Conservation (phyloP, 345 rosid genomes). For the Lepidium sativum region DNA sequence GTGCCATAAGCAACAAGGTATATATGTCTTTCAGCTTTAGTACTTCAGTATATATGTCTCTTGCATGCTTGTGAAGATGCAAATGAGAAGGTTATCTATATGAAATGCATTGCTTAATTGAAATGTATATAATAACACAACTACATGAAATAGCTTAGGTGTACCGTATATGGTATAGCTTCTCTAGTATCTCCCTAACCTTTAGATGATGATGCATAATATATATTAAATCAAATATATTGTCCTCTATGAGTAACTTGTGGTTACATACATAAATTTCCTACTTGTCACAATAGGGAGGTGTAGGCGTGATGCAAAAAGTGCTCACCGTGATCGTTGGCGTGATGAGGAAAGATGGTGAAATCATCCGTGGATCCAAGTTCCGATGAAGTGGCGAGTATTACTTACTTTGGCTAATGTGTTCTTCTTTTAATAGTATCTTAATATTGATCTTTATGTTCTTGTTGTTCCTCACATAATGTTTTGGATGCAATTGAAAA, state of each 20-base stretch:
- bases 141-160: background rate
- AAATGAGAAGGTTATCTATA: background rate
- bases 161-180: background rate
- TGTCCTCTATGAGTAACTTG: background rate
- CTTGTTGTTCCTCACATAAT: conserved; percentile 31
- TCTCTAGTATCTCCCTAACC: background rate
- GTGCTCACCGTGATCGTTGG: no score
- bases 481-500: conserved; percentile 73
- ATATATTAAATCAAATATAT: background rate
- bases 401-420: background rate
- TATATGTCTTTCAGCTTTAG: background rate
- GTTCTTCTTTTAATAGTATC: conserved; percentile 8
- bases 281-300: conserved; percentile 44
- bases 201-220: background rate
- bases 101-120: background rate
- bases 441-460: conserved; percentile 5
- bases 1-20: conserved; percentile 98
- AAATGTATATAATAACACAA: background rate
- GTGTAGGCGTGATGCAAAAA: no score
- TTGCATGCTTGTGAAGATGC: background rate
- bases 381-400: conserved; percentile 71
- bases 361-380: no score
- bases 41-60: background rate
- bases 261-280: background rate
- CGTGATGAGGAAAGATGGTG: no score